Percentiles rank a stretch among this genome's conserved stretches.
phyloP scores from a whole-genome alignment of 495 filamentous ascomycete species.

The Hyaloscypha bicolor region DNA sequence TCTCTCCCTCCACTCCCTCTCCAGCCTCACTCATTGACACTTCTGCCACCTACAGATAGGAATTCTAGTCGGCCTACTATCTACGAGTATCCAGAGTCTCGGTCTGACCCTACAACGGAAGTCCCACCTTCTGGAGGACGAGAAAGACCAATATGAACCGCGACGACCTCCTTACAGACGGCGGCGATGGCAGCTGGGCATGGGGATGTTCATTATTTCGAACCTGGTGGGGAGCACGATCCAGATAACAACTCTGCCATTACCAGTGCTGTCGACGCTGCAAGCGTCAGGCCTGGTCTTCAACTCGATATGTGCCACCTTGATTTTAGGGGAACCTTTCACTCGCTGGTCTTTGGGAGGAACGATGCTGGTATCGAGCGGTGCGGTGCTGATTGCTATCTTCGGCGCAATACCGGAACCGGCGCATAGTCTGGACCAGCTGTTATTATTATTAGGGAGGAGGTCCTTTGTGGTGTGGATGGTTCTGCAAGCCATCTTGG shows the following conservation, averaged over 20 bases:
- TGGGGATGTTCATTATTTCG: constrained; percentile 94
- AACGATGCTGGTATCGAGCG: constrained; percentile 82
- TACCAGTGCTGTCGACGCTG: constrained; percentile 92
- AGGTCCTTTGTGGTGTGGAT: constrained; percentile 91
- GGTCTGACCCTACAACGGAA: constrained; percentile 98
- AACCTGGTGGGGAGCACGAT: constrained; percentile 95
- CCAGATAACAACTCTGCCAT: constrained; percentile 93
- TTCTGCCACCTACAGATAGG: constrained; percentile 64
- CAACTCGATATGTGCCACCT: constrained; percentile 94
- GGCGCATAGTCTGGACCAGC: constrained; percentile 81
- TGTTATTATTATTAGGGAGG: constrained; percentile 74
- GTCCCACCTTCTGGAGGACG: constrained; percentile 96
- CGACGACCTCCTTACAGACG: constrained; percentile 87
- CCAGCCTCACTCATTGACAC: constrained; percentile 21
- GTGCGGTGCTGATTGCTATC: constrained; percentile 85
- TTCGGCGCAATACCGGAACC: constrained; percentile 97
- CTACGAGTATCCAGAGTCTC: constrained; percentile 90
- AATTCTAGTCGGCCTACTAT: constrained; percentile 88
- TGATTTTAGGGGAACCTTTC: constrained; percentile 93
- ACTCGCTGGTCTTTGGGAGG: constrained; percentile 88
- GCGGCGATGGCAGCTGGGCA: constrained; percentile 96
- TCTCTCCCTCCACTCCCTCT: constrained; percentile 21
- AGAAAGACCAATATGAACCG: constrained; percentile 77
- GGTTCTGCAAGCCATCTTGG: constrained; percentile 71
- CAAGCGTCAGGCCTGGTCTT: constrained; percentile 97